Base-by-base conservation (phyloP, 768 basidiomycete genomes). In the Amanita subjunquillea region DNA sequence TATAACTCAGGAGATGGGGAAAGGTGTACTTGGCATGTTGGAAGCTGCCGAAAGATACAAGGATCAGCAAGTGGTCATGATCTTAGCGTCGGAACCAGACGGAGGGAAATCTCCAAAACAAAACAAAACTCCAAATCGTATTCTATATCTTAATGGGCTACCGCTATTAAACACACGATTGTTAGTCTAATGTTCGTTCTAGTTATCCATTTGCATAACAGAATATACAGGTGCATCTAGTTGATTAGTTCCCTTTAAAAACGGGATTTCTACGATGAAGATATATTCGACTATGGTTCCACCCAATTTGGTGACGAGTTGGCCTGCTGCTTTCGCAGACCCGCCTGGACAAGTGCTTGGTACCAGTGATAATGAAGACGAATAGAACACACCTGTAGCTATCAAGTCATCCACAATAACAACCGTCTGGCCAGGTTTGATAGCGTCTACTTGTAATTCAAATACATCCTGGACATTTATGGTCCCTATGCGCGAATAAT, bases 381-480 rank as follows among this genome's bases (percentile, higher is more conserved):
- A 34, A 22, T 27, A 27, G 36, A 15, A 56, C 75, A 40, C 57
- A 88, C 94, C 95, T 29, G 95, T 97, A 0, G 96, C 96, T 57
- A 99, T 90, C 38, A 99, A 75, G 67, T 99, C 96, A 67, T 99
- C 96, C 25, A 99, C 73, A 41, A 99, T 74, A 43, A 99, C 66
- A 20, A 93, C 91, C 55, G 72, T 86, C 64, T 93, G 85, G 27
- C 92, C 91, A 4, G 83, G 76, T 58, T 78, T 68, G 62, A 99
- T 89, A 8, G 87, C 83, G 49, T 84, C 89, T 17, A 79, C 75
- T 69, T 98, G 96, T 80, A 98, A 93, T 69, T 98, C 92, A 60
- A 98, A 96, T n/a, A 78, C 72, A 62, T 98, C 95, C 91, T 54
- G 22, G 10, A 42, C 9, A 15, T 10, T 17, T n/a, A 29, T 20